Conservation (phyloP, 257 asterid species). For the Solanum verrucosum region DNA sequence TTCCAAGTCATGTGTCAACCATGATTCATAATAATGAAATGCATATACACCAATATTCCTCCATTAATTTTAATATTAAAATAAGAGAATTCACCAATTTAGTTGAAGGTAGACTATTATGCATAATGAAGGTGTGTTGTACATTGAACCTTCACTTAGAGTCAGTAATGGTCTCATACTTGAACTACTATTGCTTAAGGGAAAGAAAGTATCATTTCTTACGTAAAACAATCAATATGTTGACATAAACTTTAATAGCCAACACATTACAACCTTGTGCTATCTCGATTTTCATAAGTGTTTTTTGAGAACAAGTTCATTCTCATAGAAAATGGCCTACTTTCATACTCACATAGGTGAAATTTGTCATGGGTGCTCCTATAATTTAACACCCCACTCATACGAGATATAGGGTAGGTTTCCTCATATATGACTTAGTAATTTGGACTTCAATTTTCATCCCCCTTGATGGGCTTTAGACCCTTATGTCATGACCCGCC, state of each 20-base stretch:
- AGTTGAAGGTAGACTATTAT: neutral
- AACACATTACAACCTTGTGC: neutral
- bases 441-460: neutral
- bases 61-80: neutral
- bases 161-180: neutral
- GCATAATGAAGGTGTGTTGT: neutral
- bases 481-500: neutral
- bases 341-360: neutral
- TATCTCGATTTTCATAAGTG: neutral
- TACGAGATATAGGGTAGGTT: neutral
- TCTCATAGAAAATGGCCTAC: neutral
- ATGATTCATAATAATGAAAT: neutral
- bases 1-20: neutral
- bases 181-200: neutral
- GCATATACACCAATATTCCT: neutral
- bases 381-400: neutral
- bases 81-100: neutral
- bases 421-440: neutral
- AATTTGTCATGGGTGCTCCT: neutral
- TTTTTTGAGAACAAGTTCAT: too few relatives aligned
- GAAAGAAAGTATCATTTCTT: neutral
- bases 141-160: neutral
- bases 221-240: neutral
- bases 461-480: neutral
- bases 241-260: neutral